Evolutionary conservation across 2,329 filamentous ascomycete species (phyloP).

Genomic region (Penicillium sp.): DNA sequence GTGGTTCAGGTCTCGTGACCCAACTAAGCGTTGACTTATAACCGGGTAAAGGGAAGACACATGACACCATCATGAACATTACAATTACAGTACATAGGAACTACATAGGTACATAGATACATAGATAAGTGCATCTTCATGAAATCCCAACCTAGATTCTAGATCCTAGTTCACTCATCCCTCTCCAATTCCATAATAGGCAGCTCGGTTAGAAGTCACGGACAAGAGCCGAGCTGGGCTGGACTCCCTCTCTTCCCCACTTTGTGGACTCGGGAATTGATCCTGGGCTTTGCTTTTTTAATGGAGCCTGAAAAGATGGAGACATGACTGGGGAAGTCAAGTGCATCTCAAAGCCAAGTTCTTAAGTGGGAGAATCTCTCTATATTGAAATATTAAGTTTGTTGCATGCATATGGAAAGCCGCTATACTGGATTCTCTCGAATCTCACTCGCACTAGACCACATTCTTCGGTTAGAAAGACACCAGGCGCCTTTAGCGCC

Average conservation of each 20-base stretch:
- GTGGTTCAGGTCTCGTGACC: background rate
- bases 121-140: too few species aligned
- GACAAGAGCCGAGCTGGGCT: background rate
- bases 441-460: background rate
- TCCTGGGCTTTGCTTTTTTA: background rate
- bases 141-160: too few species aligned
- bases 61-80: too few species aligned
- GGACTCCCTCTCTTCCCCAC: background rate
- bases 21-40: background rate
- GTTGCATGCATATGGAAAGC: background rate
- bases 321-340: background rate
- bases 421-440: background rate
- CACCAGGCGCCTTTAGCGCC: conserved; percentile 15
- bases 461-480: conserved; percentile 2
- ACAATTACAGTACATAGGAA: too few species aligned
- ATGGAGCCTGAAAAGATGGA: background rate
- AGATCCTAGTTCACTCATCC: too few species aligned
- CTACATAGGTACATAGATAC: too few species aligned
- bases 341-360: too few species aligned
- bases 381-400: background rate
- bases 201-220: background rate
- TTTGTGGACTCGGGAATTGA: background rate
- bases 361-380: too few species aligned
- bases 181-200: background rate
- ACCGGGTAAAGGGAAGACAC: background rate